Evolutionary conservation across 2,329 filamentous ascomycete genomes (phyloP).

Genomic region (Teratosphaeria epicoccoides): DNA sequence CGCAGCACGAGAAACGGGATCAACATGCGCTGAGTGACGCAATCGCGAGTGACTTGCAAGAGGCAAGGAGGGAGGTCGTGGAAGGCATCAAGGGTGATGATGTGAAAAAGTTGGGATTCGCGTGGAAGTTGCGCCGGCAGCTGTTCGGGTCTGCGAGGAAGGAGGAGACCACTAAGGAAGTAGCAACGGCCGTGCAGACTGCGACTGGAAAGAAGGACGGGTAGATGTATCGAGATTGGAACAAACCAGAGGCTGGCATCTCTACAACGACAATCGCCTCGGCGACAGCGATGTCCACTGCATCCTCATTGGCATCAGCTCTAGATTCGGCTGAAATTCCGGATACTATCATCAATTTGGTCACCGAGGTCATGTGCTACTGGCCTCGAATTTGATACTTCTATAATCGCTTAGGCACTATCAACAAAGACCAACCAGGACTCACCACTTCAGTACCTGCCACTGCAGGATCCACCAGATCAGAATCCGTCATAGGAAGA

Average conservation of each 20-base stretch:
- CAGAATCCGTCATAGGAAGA: too few relatives aligned
- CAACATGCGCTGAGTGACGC: slow-evolving; percentile 14
- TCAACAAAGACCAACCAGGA: neutral
- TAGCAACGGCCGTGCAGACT: neutral
- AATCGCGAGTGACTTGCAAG: slow-evolving; percentile 17
- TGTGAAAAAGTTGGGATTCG: neutral
- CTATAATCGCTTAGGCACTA: neutral
- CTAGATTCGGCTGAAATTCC: too few relatives aligned
- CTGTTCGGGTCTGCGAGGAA: neutral
- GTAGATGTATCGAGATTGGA: neutral
- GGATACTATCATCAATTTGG: too few relatives aligned
- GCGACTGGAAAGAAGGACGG: neutral
- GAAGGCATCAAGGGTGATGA: slow-evolving; percentile 5
- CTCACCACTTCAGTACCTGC: neutral
- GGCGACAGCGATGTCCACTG: neutral
- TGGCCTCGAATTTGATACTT: neutral
- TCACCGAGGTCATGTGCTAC: too few relatives aligned
- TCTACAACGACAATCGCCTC: neutral
- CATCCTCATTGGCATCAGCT: neutral
- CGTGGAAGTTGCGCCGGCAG: slow-evolving; percentile 2
- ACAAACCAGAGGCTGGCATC: too few relatives aligned
- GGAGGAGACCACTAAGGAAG: neutral
- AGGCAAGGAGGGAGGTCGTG: slow-evolving; percentile 9
- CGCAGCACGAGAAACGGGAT: slow-evolving; percentile 10
- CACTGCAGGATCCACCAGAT: neutral